Evolutionary conservation across 345 rosid genomes (phyloP).

Genomic region (Citrus sp.): DNA sequence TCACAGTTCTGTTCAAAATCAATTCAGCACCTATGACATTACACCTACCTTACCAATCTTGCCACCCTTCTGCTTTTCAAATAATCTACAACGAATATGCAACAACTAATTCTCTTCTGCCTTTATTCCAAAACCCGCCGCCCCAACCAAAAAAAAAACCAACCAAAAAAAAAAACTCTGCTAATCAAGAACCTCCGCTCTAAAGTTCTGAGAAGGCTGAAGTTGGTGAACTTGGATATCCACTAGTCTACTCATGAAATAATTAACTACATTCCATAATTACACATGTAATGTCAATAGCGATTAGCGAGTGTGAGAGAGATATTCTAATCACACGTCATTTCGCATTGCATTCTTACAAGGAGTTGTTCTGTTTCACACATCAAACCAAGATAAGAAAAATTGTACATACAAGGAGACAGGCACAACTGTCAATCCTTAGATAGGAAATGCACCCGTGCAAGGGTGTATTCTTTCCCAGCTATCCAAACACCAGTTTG

Average conservation of each 20-base stretch:
- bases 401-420: background rate
- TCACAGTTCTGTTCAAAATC: too few species aligned
- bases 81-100: background rate
- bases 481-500: conserved; percentile 97
- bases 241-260: too few species aligned
- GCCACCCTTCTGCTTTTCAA: background rate
- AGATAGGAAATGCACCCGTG: conserved; percentile 90
- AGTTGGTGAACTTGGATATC: too few species aligned
- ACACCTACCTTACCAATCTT: background rate
- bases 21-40: background rate
- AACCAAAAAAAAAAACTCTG: too few species aligned
- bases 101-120: background rate
- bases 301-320: background rate
- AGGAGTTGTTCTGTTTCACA: background rate
- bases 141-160: too few species aligned
- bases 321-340: background rate
- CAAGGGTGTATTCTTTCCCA: conserved; percentile 83
- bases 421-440: conserved; percentile 29
- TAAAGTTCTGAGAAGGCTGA: too few species aligned
- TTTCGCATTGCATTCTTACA: background rate
- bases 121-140: too few species aligned
- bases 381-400: background rate
- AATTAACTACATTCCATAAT: too few species aligned
- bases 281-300: background rate
- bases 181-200: too few species aligned